These are phyloP conservation scores for Arthrinium phaeospermum DNA, from an alignment of 2,329 filamentous ascomycete species.

Conservation along the genomic window DNA sequence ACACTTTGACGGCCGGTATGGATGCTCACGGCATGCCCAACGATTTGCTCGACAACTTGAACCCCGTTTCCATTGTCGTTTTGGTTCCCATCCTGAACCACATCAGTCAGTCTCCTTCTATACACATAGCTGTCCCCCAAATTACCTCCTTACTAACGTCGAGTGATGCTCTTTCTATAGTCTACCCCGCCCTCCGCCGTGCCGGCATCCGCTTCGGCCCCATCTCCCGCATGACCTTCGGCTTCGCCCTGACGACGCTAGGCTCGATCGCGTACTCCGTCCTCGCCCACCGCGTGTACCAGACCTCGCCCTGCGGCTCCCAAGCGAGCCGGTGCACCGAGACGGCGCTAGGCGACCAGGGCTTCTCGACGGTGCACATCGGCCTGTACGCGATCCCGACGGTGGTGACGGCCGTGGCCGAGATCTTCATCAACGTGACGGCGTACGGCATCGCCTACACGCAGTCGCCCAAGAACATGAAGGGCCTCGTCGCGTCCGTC, in stretches of 20 bases:
- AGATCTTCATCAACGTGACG: slow-evolving; percentile 67
- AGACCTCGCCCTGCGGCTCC: slow-evolving; percentile 53
- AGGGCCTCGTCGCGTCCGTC: slow-evolving; percentile 61
- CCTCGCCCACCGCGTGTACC: slow-evolving; percentile 64
- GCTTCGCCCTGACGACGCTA: slow-evolving; percentile 56
- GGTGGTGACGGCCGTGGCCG: slow-evolving; percentile 56
- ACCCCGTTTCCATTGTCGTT: slow-evolving; percentile 64
- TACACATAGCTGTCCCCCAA: slow-evolving; percentile 40
- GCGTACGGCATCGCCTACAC: slow-evolving; percentile 71
- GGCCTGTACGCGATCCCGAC: slow-evolving; percentile 59
- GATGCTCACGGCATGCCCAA: slow-evolving; percentile 57
- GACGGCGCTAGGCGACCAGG: slow-evolving; percentile 33
- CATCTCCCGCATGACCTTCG: slow-evolving; percentile 60
- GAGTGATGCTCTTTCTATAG: slow-evolving; percentile 35
- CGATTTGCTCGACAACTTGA: slow-evolving; percentile 65
- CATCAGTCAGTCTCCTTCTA: slow-evolving; percentile 47
- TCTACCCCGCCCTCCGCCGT: slow-evolving; percentile 64
- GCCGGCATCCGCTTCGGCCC: slow-evolving; percentile 60
- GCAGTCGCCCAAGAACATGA: slow-evolving; percentile 70
- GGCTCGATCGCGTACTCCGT: slow-evolving; percentile 62
- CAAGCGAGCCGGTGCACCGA: slow-evolving; percentile 32
- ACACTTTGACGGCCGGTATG: slow-evolving; percentile 47
- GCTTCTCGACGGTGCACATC: slow-evolving; percentile 48
- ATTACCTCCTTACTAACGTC: not conserved
- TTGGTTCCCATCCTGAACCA: slow-evolving; percentile 56